phyloP scores from a whole-genome alignment of 2,329 filamentous ascomycete genomes.

The Myriosclerotinia duriaeana region DNA sequence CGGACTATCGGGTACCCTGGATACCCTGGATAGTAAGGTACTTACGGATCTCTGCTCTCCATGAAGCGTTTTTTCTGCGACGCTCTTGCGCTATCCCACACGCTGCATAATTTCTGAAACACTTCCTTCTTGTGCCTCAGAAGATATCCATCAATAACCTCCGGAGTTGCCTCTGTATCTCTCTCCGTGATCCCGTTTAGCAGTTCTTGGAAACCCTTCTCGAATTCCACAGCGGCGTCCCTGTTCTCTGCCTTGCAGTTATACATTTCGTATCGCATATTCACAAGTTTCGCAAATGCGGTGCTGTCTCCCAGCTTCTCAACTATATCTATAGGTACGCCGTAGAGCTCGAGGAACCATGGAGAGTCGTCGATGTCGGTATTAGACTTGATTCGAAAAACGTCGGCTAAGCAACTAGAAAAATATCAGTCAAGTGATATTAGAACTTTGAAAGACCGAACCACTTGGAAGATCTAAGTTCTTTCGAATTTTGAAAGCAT shows the following conservation, averaged over 20 bases:
- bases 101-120: background rate
- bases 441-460: too few species aligned
- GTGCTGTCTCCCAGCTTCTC: background rate
- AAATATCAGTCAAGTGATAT: background rate
- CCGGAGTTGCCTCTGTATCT: background rate
- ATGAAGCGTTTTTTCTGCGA: background rate
- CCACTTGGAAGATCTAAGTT: too few species aligned
- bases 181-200: background rate
- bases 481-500: too few species aligned
- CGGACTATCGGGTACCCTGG: too few species aligned
- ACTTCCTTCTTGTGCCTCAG: background rate
- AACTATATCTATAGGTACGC: background rate
- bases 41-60: slow-evolving; percentile 10
- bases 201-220: background rate
- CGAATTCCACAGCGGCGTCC: background rate
- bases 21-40: background rate
- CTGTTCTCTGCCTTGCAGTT: background rate
- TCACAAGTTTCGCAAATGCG: slow-evolving; percentile 8
- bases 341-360: slow-evolving; percentile 10
- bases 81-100: background rate
- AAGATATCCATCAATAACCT: background rate
- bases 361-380: background rate
- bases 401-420: slow-evolving; percentile 9
- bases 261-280: slow-evolving; percentile 16
- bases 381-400: slow-evolving; percentile 9